Evolutionary conservation across 352 stramenopile species (phyloP).

Genomic region (Achlya hypogyna): DNA sequence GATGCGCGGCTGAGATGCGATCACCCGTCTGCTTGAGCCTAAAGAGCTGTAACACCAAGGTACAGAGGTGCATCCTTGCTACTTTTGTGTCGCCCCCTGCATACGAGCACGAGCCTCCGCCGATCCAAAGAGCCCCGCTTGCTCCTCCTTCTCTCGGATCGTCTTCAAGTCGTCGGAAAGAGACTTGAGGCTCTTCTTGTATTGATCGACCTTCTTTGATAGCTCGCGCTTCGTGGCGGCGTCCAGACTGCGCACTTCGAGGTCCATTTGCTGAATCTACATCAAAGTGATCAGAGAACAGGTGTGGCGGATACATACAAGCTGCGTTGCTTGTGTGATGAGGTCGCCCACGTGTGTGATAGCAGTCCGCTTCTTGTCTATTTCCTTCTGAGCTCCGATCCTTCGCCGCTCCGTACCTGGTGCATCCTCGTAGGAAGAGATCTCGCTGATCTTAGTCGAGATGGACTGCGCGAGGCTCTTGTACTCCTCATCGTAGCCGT

Average conservation of each 20-base stretch:
- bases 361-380: slow-evolving; percentile 81
- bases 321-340: slow-evolving; percentile 69
- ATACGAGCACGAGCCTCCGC: slow-evolving; percentile 66
- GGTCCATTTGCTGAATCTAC: slow-evolving; percentile 83
- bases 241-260: slow-evolving; percentile 79
- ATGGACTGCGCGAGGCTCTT: slow-evolving; percentile 74
- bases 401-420: slow-evolving; percentile 32
- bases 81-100: slow-evolving; percentile 77
- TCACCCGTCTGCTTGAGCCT: slow-evolving; percentile 81
- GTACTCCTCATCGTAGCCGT: slow-evolving; percentile 85
- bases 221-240: slow-evolving; percentile 68
- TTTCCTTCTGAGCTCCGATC: neutral
- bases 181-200: slow-evolving; percentile 82
- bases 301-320: slow-evolving; percentile 32
- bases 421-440: slow-evolving; percentile 77
- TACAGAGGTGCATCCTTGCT: slow-evolving; percentile 13
- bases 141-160: slow-evolving; percentile 76
- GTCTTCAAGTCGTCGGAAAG: slow-evolving; percentile 70
- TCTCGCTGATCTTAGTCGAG: slow-evolving; percentile 83
- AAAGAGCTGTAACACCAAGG: neutral
- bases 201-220: slow-evolving; percentile 84
- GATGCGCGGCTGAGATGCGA: slow-evolving; percentile 62
- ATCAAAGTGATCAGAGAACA: neutral
- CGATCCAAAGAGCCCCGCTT: slow-evolving; percentile 72
- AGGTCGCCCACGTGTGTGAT: slow-evolving; percentile 72